phyloP scores from a whole-genome alignment of 441 rosid genomes.

The Erysimum pusillum region DNA sequence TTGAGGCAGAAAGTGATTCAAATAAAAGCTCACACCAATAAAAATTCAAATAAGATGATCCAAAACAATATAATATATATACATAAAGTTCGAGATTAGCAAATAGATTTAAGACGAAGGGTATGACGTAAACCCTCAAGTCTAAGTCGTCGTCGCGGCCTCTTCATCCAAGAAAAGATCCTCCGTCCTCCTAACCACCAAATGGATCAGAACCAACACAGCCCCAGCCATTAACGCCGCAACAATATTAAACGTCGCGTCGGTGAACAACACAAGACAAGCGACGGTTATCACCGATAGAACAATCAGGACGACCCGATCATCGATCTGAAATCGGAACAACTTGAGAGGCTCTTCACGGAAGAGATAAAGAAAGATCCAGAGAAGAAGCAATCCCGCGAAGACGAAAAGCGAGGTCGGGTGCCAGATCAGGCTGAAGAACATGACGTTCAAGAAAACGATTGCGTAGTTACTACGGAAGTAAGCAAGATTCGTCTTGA shows the following conservation, averaged over 20 bases:
- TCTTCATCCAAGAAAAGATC: conserved; percentile 63
- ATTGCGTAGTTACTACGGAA: conserved; percentile 73
- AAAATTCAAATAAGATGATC: conserved; percentile 1
- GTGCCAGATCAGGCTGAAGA: conserved; percentile 63
- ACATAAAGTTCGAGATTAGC: conserved; percentile 3
- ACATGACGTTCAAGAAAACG: conserved; percentile 53
- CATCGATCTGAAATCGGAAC: conserved; percentile 57
- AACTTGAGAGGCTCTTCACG: conserved; percentile 68
- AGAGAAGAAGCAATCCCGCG: conserved; percentile 55
- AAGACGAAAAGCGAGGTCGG: conserved; percentile 68
- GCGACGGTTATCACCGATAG: conserved; percentile 56
- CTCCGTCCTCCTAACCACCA: conserved; percentile 67
- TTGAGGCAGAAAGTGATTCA: neutral
- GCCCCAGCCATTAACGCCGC: conserved; percentile 54
- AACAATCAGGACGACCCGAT: conserved; percentile 51
- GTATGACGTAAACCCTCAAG: conserved; percentile 39
- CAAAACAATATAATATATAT: conserved; percentile 18
- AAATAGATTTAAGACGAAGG: conserved; percentile 30
- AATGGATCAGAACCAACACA: conserved; percentile 60
- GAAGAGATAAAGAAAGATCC: conserved; percentile 71
- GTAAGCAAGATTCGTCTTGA: conserved; percentile 52
- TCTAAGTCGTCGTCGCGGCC: conserved; percentile 49
- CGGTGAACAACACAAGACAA: conserved; percentile 55
- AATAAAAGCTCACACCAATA: conserved; percentile 35
- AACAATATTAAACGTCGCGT: conserved; percentile 56